phyloP scores from a whole-genome alignment of 2,329 filamentous ascomycete species.

The Penicillium janthinellum region DNA sequence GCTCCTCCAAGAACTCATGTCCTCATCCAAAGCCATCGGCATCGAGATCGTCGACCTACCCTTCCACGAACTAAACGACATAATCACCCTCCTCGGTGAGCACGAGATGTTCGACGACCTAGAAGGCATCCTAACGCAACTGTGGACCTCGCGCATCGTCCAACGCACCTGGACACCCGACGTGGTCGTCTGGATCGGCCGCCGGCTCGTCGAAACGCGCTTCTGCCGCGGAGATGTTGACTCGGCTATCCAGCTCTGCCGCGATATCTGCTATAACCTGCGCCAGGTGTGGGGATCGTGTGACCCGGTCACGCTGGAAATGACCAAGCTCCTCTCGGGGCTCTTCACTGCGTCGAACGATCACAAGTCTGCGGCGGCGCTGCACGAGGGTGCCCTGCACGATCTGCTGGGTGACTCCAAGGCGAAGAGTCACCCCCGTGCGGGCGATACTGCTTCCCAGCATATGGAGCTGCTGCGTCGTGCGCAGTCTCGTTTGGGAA shows the following conservation, averaged over 20 bases:
- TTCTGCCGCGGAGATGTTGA: conserved; percentile 52
- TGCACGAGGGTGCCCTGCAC: conserved; percentile 36
- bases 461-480: conserved; percentile 36
- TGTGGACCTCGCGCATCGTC: conserved; percentile 51
- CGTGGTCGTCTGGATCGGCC: conserved; percentile 55
- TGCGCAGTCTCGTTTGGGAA: conserved; percentile 29
- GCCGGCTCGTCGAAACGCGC: conserved; percentile 55
- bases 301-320: conserved; percentile 52
- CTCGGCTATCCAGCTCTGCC: conserved; percentile 51
- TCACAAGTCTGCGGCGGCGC: conserved; percentile 32
- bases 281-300: conserved; percentile 55
- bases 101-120: conserved; percentile 42
- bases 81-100: conserved; percentile 41
- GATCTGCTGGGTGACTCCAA: conserved; percentile 33
- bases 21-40: conserved; percentile 30
- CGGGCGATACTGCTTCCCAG: conserved; percentile 30
- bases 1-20: conserved; percentile 38
- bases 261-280: conserved; percentile 59
- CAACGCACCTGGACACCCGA: conserved; percentile 49
- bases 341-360: conserved; percentile 49
- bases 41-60: conserved; percentile 40
- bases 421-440: conserved; percentile 21
- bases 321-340: conserved; percentile 53
- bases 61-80: conserved; percentile 39
- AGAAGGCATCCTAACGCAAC: conserved; percentile 45